Percentiles rank a stretch among this genome's conserved stretches.
Conservation (phyloP, 2,329 filamentous ascomycete species). For the Ambrosiella xylebori region DNA sequence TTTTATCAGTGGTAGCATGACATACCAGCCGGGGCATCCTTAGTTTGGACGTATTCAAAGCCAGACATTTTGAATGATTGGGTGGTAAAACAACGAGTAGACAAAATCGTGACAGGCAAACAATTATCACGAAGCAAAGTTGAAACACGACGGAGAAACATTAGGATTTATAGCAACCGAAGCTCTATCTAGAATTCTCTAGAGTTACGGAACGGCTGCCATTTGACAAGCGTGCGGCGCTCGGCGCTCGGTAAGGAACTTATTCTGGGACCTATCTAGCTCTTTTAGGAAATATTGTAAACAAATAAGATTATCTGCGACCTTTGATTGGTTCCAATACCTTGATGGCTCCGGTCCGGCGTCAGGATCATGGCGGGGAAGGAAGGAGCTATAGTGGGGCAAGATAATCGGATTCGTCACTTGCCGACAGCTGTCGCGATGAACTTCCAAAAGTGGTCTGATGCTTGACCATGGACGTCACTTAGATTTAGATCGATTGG, state of each 20-base stretch:
- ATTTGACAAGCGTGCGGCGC: background rate
- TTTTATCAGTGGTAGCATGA: conserved; percentile 13
- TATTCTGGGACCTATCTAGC: background rate
- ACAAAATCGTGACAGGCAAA: background rate
- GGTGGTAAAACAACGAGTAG: conserved; percentile 4
- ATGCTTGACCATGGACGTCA: background rate
- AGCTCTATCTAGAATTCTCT: background rate
- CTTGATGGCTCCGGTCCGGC: conserved; percentile 10
- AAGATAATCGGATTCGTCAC: background rate
- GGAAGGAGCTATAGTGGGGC: conserved; percentile 7
- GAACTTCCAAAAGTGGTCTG: background rate
- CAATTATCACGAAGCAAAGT: background rate
- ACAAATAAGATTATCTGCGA: background rate
- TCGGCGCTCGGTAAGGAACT: background rate
- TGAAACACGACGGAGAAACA: conserved; percentile 2
- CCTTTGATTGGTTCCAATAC: background rate
- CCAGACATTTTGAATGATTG: conserved; percentile 10
- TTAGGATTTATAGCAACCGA: conserved; percentile 3
- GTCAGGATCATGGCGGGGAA: conserved; percentile 5
- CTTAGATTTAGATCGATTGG: background rate
- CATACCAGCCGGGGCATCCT: conserved; percentile 42
- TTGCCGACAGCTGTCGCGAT: background rate
- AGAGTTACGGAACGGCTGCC: background rate
- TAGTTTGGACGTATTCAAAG: conserved; percentile 31
- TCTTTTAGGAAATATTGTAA: conserved; percentile 1